Percentiles rank a stretch among this genome's conserved stretches.
These are phyloP conservation scores for Golubevia sp. DNA, from an alignment of 1,284 basidiomycete species.

Conservation along the genomic window DNA sequence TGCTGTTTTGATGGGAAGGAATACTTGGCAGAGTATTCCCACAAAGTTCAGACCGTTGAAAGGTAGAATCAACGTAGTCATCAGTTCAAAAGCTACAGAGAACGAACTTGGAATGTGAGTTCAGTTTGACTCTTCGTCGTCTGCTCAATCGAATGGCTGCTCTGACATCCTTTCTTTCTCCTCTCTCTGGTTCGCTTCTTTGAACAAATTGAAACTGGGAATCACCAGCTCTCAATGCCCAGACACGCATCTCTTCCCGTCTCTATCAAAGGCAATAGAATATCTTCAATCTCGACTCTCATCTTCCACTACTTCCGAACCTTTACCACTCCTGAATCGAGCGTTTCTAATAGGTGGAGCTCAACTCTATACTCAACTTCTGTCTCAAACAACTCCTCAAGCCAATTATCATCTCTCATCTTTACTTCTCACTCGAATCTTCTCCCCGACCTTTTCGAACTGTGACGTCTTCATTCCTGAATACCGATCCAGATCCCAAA, in stretches of 20 bases:
- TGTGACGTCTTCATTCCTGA: conserved; percentile 89
- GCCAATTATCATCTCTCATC: conserved; percentile 68
- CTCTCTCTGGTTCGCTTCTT: neutral
- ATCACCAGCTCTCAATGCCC: neutral
- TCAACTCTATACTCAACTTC: conserved; percentile 76
- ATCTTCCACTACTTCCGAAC: neutral
- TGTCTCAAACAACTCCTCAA: conserved; percentile 58
- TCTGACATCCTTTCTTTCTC: neutral
- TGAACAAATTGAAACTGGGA: neutral
- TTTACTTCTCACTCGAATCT: conserved; percentile 82
- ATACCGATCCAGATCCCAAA: conserved; percentile 64
- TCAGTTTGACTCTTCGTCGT: neutral
- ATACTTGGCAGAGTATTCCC: conserved; percentile 99
- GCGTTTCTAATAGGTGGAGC: conserved; percentile 89
- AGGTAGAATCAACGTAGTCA: conserved; percentile 78
- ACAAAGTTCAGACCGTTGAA: conserved; percentile 79
- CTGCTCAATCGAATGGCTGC: conserved; percentile 6
- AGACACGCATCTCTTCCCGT: conserved; percentile 7
- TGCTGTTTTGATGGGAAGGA: conserved; percentile 91
- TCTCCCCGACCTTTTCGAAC: conserved; percentile 73
- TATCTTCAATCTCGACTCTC: conserved; percentile 12
- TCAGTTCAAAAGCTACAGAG: conserved; percentile 70
- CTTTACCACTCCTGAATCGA: conserved; percentile 32
- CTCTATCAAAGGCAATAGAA: neutral
- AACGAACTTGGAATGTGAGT: conserved; percentile 71